phyloP scores from a whole-genome alignment of 2,329 filamentous ascomycete species.

The Claviceps sp. region DNA sequence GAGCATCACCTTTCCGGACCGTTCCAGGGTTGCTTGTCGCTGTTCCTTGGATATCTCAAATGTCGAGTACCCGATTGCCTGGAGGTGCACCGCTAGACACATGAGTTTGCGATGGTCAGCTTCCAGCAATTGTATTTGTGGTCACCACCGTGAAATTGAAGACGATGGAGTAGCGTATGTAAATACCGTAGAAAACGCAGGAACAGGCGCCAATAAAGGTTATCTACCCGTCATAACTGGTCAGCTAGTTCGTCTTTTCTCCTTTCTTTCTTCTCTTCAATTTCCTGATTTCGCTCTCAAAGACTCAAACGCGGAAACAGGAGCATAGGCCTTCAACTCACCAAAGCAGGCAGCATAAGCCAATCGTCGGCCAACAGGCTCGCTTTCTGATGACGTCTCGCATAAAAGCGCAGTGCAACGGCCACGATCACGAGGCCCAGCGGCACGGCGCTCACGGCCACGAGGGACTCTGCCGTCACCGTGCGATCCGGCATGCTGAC shows the following conservation, averaged over 20 bases:
- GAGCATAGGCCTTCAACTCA: neutral
- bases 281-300: no score
- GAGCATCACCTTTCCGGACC: neutral
- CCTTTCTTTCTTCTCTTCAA: no score
- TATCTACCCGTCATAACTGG: neutral
- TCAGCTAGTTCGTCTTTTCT: neutral
- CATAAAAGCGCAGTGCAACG: slow-evolving; percentile 8
- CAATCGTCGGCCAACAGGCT: slow-evolving; percentile 9
- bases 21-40: neutral
- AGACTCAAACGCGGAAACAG: no score
- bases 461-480: neutral
- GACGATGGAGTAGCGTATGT: neutral
- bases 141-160: neutral
- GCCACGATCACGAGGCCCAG: slow-evolving; percentile 1
- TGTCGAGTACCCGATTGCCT: neutral
- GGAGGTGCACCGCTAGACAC: neutral
- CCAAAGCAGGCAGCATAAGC: slow-evolving; percentile 6
- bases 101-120: no score
- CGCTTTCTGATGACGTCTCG: slow-evolving; percentile 6
- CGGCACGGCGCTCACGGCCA: neutral
- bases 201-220: neutral
- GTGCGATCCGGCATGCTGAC: neutral
- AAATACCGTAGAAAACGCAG: neutral
- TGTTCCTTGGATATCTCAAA: neutral
- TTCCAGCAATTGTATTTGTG: no score